Percentiles rank a stretch among this genome's conserved stretches.
Conservation (phyloP, 2,329 filamentous ascomycete genomes). For the Aspergillus calidoustus region DNA sequence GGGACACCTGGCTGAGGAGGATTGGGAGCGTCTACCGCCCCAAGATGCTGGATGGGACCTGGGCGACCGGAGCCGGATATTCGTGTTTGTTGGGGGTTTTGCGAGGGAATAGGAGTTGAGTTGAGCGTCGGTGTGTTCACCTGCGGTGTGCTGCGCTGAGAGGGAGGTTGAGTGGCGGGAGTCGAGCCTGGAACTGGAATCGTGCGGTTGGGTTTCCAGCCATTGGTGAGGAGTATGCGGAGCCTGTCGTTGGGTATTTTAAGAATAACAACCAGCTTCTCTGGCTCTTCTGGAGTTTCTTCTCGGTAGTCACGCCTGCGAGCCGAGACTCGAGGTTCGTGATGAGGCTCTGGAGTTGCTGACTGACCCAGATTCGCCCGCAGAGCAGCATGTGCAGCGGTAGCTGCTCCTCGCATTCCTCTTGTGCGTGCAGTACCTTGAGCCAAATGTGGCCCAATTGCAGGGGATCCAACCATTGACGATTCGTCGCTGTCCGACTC, state of each 20-base stretch:
- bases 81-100: conserved; percentile 36
- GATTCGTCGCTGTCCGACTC: conserved; percentile 93
- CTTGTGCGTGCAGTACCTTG: conserved; percentile 82
- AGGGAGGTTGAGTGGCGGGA: conserved; percentile 49
- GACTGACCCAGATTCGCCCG: conserved; percentile 74
- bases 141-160: conserved; percentile 51
- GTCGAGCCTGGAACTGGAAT: conserved; percentile 44
- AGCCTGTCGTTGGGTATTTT: conserved; percentile 74
- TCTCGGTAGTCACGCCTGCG: conserved; percentile 72
- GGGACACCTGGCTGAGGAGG: conserved; percentile 43
- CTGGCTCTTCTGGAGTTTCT: conserved; percentile 74
- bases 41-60: conserved; percentile 43
- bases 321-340: conserved; percentile 72
- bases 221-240: conserved; percentile 64
- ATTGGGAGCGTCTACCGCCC: conserved; percentile 51
- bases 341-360: conserved; percentile 79
- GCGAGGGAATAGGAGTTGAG: conserved; percentile 55
- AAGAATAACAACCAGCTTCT: conserved; percentile 74
- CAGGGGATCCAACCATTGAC: conserved; percentile 76
- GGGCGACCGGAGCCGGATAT: conserved; percentile 31
- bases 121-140: conserved; percentile 56
- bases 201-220: conserved; percentile 35
- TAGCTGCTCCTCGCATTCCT: conserved; percentile 86
- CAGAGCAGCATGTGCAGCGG: conserved; percentile 85
- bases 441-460: conserved; percentile 67